Evolutionary conservation across 495 filamentous ascomycete species (phyloP), one percentile per base, ranked within the genome.

Genomic region (Cercophora samala): DNA sequence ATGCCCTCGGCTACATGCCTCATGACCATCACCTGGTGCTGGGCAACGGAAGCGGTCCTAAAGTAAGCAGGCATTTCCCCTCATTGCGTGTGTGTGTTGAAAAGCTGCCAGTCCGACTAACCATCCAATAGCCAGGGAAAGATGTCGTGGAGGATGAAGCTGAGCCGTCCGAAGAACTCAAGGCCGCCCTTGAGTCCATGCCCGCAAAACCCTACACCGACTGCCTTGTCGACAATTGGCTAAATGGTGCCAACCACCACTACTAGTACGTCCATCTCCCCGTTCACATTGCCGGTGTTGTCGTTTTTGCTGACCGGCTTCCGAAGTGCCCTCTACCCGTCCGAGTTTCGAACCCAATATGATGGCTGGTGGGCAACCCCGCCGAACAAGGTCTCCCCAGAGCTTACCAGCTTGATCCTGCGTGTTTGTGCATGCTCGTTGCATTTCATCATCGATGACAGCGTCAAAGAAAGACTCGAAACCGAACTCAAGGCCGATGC

Each of bases 391-490:
- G 71, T 81, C 13, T 77, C 78, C 5, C 72, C 81, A 1, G 81
- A 78, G 63, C 77, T 84, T 55, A 87, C 83, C 13, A 82, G 81
- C 69, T 71, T 87, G 54, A 75, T 86, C n/a, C 68, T 84, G 6
- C 77, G 81, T 9, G 78, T 87, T 5, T 84, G 81, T 68, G 80
- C 84, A n/a, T 83, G 82, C 55, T 80, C 83, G 0, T 69, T 76
- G 4, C 81, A 82, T 58, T 83, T 80, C 63, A 74, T 85, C 25
- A 21, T 74, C n/a, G 75, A 77, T 21, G 62, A 68, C 18, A 62
- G 70, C 11, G 70, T 78, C 51, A 73, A 74, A 32, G 72, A 76
- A 42, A 83, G 76, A 64, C 73, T 87, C 6, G 84, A 85, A 64
- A 73, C 74, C 5, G 82, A 85, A 61, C 68, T 87, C 17, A 77